Evolutionary conservation across 495 filamentous ascomycete genomes (phyloP), one percentile per base, ranked within the genome.

Genomic region (Aspergillus hancockii): DNA sequence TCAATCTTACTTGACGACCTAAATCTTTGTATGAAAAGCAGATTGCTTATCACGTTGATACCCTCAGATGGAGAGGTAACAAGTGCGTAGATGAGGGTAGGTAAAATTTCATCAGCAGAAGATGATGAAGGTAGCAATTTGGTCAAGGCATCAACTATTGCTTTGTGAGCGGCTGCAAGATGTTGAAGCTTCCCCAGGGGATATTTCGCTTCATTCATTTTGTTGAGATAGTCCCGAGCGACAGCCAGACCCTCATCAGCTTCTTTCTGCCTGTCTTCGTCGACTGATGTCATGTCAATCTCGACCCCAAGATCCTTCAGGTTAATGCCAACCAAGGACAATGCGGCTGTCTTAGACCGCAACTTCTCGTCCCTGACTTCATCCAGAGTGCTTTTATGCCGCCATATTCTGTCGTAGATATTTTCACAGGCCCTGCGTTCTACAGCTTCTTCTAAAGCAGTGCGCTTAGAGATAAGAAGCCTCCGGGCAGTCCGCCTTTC

Each of bases 281-380:
- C 76, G 7, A 82, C 78, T 7, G 77, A 66, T 28, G 76, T 70
- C 25, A 72, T 71, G 52, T 81, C 79, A 22, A 94, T 71, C 52
- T 93, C 90, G 50, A 96, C 83, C 0, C 93, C 91, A 10, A 99
- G 78, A 66, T 99, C 95, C 50, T 81, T 86, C 59, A 94, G 74
- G 25, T 91, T 89, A 64, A 98, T 96, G 9, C 92, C 94, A 4
- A 98, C 90, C 19, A 99, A 80, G 23, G 89, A 82, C 47, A 99
- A 77, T 0, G 94, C 93, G 21, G 94, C 95, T 8, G 92, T 97
- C 62, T 96, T 93, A 3, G 95, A 98, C 28, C 94, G 86, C 57
- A 99, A 76, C 67, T 95, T 98, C 65, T 96, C 92, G 70, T 99
- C 94, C 63, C 93, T 82, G 8, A 93, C 92, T 68, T 98, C 94